Conservation (phyloP, 164 flowering plant genomes). For the Magnolia changhungtana region DNA sequence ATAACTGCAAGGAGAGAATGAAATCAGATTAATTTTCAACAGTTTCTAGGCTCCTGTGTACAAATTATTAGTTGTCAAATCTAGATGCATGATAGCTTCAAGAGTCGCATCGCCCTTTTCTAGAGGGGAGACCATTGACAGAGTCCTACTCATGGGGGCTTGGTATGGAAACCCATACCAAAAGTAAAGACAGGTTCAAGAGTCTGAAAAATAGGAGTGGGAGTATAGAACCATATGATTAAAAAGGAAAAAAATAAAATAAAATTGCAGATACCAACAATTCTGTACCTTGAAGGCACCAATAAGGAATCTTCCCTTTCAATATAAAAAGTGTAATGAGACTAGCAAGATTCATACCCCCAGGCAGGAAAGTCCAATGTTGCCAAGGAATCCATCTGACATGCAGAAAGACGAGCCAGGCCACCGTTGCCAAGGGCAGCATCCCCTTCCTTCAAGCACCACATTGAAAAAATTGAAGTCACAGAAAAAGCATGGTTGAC, state of each 20-base stretch:
- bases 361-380: conserved; percentile 57
- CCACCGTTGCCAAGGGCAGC: conserved; percentile 70
- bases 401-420: conserved; percentile 56
- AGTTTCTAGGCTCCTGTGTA: neutral
- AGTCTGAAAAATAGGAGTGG: neutral
- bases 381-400: conserved; percentile 58
- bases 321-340: neutral
- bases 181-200: neutral
- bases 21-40: neutral
- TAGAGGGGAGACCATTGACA: neutral
- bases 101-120: neutral
- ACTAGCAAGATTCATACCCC: conserved; percentile 30
- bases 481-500: neutral
- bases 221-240: neutral
- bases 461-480: conserved; percentile 4
- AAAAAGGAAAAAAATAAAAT: too few relatives aligned
- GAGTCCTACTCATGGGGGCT: neutral
- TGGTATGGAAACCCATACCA: too few relatives aligned
- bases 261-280: neutral
- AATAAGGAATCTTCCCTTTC: neutral
- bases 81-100: neutral
- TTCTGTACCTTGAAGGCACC: neutral
- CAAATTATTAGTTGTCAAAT: neutral
- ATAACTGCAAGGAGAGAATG: conserved; percentile 36
- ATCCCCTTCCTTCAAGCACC: conserved; percentile 50